Base-by-base conservation (phyloP, 306 rosid genomes). In the Vachellia pachyceras region DNA sequence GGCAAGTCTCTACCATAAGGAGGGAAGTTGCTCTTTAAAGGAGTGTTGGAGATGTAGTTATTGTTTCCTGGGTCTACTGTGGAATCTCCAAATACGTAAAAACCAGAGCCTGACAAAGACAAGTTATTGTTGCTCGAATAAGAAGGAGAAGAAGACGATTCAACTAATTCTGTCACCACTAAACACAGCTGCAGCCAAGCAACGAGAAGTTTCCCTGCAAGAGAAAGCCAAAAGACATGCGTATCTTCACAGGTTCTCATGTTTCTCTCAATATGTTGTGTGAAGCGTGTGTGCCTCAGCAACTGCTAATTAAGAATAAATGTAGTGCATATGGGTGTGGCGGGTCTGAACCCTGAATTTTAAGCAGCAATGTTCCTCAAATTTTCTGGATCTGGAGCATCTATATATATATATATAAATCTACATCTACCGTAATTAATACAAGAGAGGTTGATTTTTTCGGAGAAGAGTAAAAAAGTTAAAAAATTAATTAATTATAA, bases 51-150 rank as follows among this genome's bases (percentile, higher is more conserved):
- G 0, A 90, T n/a, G 25, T 65, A 79, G 86, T 92, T 85, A 37
- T 92, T 92, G 79, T 92, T 92, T 52, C 95, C 97, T 5, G 97
- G 87, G 83, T 90, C 95, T 15, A 85, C 93, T 0, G 97, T 92
- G 77, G 97, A 92, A 69, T 92, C 97, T 46, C 97, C 97, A 63
- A 92, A 92, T 79, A 92, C 97, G 54, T 87, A 79, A 61, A 90
- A 12, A 3, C 82, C 93, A 7, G 94, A 80, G 35, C 81, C 93
- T 10, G 97, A 80, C 25, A 93, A 80, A n/a, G 44, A 7, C 44
- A 84, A 35, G 3, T 75, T 83, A 3, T 72, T 85, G 6, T 20
- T 49, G 52, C 54, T 79, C 4, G 8, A 37, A 66, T 46, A 2
- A 29, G 33, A 29, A 29, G 33, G 33, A 29, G 33, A 29, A 29